A percentile compares a stretch with the other conserved stretches of the same genome.
Conservation (phyloP, 2,329 filamentous ascomycete species). For the Fusarium pseudocircinatum region DNA sequence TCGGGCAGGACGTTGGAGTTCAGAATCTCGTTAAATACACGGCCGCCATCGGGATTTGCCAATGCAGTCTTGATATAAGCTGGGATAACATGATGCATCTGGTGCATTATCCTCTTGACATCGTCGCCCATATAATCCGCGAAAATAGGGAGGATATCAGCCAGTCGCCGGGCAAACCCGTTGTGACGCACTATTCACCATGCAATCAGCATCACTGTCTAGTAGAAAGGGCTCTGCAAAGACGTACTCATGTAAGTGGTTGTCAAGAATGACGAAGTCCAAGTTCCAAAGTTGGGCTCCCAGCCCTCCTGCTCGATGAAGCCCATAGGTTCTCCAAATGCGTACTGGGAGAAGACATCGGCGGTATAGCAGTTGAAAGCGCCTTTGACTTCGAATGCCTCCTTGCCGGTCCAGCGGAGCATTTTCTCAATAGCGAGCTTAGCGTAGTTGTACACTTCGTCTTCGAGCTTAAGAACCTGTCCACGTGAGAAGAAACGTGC, state of each 20-base stretch:
- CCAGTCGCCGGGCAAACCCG: conserved; percentile 39
- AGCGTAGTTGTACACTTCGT: conserved; percentile 40
- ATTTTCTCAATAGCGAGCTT: conserved; percentile 45
- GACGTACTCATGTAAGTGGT: conserved; percentile 43
- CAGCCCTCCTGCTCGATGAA: conserved; percentile 44
- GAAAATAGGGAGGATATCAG: not conserved
- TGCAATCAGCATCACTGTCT: not conserved
- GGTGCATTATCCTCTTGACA: conserved; percentile 20
- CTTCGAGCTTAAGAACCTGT: conserved; percentile 44
- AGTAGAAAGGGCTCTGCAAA: fast-evolving
- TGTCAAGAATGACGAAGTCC: conserved; percentile 46
- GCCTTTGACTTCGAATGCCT: conserved; percentile 47
- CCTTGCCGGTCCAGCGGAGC: conserved; percentile 37
- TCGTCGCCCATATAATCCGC: conserved; percentile 26
- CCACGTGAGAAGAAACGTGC: conserved; percentile 49
- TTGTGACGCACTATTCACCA: conserved; percentile 41
- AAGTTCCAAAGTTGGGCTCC: conserved; percentile 51
- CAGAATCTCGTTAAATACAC: conserved; percentile 28
- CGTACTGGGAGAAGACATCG: conserved; percentile 51
- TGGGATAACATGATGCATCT: conserved; percentile 32
- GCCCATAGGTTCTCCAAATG: conserved; percentile 51
- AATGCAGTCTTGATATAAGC: conserved; percentile 6
- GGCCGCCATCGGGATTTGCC: conserved; percentile 14
- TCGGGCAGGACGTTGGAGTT: conserved; percentile 42
- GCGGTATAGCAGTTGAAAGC: conserved; percentile 52